A percentile compares a stretch with the other conserved stretches of the same genome.
phyloP scores from a whole-genome alignment of 2,329 filamentous ascomycete genomes.

The Beauveria scarabaeidicola region DNA sequence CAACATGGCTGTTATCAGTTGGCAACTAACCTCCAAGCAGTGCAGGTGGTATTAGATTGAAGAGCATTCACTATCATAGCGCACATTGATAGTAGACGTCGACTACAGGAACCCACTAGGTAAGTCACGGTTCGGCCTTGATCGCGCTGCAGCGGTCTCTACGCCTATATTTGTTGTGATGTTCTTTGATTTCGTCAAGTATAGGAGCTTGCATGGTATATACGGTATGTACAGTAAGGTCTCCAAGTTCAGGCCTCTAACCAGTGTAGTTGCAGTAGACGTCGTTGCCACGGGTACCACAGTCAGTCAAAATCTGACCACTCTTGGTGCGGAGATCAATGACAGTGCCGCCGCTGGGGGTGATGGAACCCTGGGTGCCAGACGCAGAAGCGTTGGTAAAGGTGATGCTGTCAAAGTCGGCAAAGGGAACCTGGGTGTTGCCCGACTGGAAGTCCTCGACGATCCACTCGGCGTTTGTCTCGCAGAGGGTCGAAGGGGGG shows the following conservation, averaged over 20 bases:
- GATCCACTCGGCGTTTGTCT: constrained; percentile 52
- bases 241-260: neutral
- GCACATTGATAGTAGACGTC: too few relatives aligned
- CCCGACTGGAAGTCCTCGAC: constrained; percentile 30
- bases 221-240: neutral
- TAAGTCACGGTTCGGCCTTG: too few relatives aligned
- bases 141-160: too few relatives aligned
- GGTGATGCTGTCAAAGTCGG: constrained; percentile 9
- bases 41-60: too few relatives aligned
- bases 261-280: constrained; percentile 8
- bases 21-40: too few relatives aligned
- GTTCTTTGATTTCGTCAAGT: too few relatives aligned
- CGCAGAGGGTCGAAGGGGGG: constrained; percentile 27
- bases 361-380: constrained; percentile 21
- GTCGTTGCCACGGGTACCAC: neutral
- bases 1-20: too few relatives aligned
- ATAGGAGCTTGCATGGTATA: neutral
- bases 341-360: neutral
- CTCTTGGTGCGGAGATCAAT: neutral
- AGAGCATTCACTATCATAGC: too few relatives aligned
- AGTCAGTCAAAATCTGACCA: neutral
- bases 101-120: too few relatives aligned
- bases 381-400: constrained; percentile 6
- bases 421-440: constrained; percentile 15
- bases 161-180: too few relatives aligned